Evolutionary conservation across 371 early-diverging fungal species (phyloP).

Genomic region (Lichtheimia hyalospora): DNA sequence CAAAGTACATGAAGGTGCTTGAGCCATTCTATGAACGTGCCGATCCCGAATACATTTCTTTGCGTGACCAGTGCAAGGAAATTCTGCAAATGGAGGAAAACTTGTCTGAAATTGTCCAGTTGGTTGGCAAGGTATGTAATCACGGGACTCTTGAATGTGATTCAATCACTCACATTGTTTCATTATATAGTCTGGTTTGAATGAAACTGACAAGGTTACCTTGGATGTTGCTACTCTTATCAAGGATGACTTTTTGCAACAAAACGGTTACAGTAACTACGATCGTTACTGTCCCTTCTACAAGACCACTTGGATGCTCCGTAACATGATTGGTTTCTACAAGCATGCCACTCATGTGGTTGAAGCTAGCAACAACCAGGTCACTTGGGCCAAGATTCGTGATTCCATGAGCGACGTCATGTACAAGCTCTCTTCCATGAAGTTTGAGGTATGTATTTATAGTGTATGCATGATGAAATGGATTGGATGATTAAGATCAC

Average conservation of each 20-base stretch:
- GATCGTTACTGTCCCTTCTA: slow-evolving; percentile 99
- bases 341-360: slow-evolving; percentile 92
- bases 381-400: slow-evolving; percentile 96
- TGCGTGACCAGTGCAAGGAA: slow-evolving; percentile 96
- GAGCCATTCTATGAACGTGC: slow-evolving; percentile 95
- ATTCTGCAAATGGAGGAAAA: slow-evolving; percentile 99
- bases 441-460: slow-evolving; percentile 80
- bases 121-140: slow-evolving; percentile 90
- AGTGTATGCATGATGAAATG: too few relatives aligned
- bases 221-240: slow-evolving; percentile 98
- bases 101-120: slow-evolving; percentile 99
- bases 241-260: slow-evolving; percentile 99
- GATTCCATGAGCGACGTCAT: slow-evolving; percentile 92
- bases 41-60: slow-evolving; percentile 91
- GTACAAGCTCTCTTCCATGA: slow-evolving; percentile 98
- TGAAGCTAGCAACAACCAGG: slow-evolving; percentile 84
- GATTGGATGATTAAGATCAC: neutral
- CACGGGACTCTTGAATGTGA: neutral
- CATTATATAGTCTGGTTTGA: slow-evolving; percentile 76
- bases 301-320: slow-evolving; percentile 97
- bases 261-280: slow-evolving; percentile 99
- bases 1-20: slow-evolving; percentile 98
- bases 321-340: slow-evolving; percentile 98
- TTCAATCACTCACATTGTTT: neutral
- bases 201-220: slow-evolving; percentile 99